phyloP scores from a whole-genome alignment of 2,329 filamentous ascomycete genomes.

The Cytospora mali region DNA sequence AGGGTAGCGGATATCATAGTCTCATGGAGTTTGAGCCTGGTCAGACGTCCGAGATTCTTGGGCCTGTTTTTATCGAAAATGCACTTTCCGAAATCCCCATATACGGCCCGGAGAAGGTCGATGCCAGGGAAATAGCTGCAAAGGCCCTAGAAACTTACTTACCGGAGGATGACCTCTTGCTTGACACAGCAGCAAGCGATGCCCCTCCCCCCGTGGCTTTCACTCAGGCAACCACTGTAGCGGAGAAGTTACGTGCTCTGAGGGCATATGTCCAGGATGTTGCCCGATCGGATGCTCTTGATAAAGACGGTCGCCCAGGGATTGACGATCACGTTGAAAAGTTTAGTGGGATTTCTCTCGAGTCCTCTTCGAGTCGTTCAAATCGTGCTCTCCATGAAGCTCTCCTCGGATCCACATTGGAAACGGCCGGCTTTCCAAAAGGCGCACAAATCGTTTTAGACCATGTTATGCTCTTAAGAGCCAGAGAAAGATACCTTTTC shows the following conservation, averaged over 20 bases:
- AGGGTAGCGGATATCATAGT: constrained; percentile 54
- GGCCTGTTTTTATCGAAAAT: constrained; percentile 56
- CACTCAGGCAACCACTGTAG: constrained; percentile 44
- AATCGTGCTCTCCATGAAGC: constrained; percentile 62
- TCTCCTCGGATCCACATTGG: constrained; percentile 49
- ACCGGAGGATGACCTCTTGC: constrained; percentile 38
- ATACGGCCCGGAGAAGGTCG: constrained; percentile 56
- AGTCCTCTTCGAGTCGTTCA: constrained; percentile 36
- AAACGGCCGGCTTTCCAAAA: constrained; percentile 50
- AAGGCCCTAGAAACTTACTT: constrained; percentile 42
- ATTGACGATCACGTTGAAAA: constrained; percentile 19
- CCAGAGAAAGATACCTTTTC: constrained; percentile 65
- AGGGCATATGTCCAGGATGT: constrained; percentile 38
- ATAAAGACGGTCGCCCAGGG: constrained; percentile 31
- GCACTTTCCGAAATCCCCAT: constrained; percentile 57
- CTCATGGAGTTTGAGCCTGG: constrained; percentile 62
- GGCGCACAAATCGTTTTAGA: constrained; percentile 57
- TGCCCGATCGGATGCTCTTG: constrained; percentile 10
- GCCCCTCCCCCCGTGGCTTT: constrained; percentile 46
- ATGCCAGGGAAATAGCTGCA: constrained; percentile 47
- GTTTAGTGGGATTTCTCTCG: constrained; percentile 18
- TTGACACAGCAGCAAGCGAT: constrained; percentile 42
- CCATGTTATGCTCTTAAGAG: constrained; percentile 61
- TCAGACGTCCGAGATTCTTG: constrained; percentile 56
- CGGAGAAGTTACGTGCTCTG: constrained; percentile 53